These are phyloP conservation scores for Ottelia alismoides DNA, from an alignment of 106 monocot genomes.

Conservation along the genomic window DNA sequence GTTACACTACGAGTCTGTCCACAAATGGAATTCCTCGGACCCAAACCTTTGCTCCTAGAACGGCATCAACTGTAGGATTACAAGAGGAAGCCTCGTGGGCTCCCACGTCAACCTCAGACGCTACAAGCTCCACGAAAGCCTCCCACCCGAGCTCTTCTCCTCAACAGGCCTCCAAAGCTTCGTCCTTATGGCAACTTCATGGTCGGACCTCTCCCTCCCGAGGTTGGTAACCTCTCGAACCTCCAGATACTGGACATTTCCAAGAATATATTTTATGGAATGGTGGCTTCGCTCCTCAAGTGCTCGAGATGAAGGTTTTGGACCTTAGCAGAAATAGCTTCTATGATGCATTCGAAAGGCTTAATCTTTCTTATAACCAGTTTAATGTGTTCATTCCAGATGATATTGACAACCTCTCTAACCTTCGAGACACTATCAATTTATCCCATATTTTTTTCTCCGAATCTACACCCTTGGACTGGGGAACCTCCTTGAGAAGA, in stretches of 20 bases:
- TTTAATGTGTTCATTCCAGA: constrained; percentile 47
- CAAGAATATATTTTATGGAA: constrained; percentile 28
- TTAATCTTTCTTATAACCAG: constrained; percentile 59
- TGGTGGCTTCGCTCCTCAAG: constrained; percentile 14
- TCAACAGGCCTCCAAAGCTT: constrained; percentile 31
- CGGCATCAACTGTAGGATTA: constrained; percentile 48
- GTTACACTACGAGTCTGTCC: constrained; percentile 22
- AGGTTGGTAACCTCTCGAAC: constrained; percentile 27
- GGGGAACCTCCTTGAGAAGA: constrained; percentile 68
- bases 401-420: constrained; percentile 53
- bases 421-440: constrained; percentile 51
- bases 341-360: constrained; percentile 35
- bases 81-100: constrained; percentile 32
- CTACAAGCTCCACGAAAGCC: constrained; percentile 33
- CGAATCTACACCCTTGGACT: constrained; percentile 53
- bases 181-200: constrained; percentile 37
- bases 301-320: constrained; percentile 35
- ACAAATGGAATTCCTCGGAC: constrained; percentile 62
- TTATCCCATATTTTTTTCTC: constrained; percentile 76
- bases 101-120: constrained; percentile 40
- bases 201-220: constrained; percentile 31
- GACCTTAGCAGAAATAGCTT: constrained; percentile 40
- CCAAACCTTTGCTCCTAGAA: constrained; percentile 58
- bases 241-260: constrained; percentile 52
- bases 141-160: constrained; percentile 23